These are phyloP conservation scores for Aspergillus vadensis DNA, from an alignment of 2,329 filamentous ascomycete species.

Conservation along the genomic window DNA sequence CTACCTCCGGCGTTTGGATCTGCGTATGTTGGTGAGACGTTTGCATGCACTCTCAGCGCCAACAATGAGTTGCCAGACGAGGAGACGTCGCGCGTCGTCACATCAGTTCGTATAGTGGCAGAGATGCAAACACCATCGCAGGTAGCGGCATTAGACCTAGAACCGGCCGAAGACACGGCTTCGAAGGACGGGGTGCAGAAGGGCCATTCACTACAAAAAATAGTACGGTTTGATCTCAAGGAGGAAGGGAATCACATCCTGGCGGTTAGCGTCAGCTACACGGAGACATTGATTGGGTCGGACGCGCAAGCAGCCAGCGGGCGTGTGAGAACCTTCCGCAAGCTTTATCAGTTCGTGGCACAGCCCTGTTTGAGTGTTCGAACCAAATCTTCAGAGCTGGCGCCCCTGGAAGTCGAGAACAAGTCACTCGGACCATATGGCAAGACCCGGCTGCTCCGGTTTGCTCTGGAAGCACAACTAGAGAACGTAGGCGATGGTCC, in stretches of 20 bases:
- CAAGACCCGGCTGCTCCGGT: constrained; percentile 50
- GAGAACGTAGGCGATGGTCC: constrained; percentile 89
- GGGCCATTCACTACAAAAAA: constrained; percentile 73
- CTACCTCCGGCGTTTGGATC: constrained; percentile 90
- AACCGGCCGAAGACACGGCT: constrained; percentile 52
- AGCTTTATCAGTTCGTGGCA: constrained; percentile 95
- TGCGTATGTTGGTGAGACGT: constrained; percentile 92
- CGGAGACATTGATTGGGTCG: constrained; percentile 67
- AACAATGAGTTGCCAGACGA: constrained; percentile 72
- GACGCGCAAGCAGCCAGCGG: constrained; percentile 53
- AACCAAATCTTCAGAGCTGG: constrained; percentile 76
- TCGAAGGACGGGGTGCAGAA: constrained; percentile 34
- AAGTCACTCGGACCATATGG: constrained; percentile 49
- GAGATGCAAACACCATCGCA: constrained; percentile 93
- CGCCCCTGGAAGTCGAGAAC: constrained; percentile 49
- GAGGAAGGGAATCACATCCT: constrained; percentile 94
- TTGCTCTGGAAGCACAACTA: constrained; percentile 88
- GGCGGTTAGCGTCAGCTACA: constrained; percentile 91
- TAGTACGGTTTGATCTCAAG: constrained; percentile 83
- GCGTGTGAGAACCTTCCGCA: constrained; percentile 82
- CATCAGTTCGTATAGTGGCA: constrained; percentile 78
- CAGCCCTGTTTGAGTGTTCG: constrained; percentile 86
- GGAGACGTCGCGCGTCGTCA: constrained; percentile 56
- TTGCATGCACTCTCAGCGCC: constrained; percentile 92
- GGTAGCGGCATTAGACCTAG: constrained; percentile 64